phyloP scores from a whole-genome alignment of 2,329 filamentous ascomycete species.

The Colletotrichum tamarilloi region DNA sequence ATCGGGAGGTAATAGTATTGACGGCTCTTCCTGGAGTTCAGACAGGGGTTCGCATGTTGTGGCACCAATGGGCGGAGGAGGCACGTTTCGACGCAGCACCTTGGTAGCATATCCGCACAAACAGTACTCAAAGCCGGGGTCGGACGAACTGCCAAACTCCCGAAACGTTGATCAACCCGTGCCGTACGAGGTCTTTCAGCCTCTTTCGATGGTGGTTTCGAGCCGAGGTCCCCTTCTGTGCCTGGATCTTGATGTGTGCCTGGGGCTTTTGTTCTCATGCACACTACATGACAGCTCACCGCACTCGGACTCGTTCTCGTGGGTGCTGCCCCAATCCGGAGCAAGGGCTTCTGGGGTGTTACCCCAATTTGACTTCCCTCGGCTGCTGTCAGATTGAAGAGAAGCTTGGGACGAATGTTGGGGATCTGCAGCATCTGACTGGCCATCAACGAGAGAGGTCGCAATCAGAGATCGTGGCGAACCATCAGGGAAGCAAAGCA shows the following conservation, averaged over 20 bases:
- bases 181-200: background rate
- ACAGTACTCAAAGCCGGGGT: background rate
- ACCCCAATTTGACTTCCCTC: slow-evolving; percentile 6
- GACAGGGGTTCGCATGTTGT: slow-evolving; percentile 27
- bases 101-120: background rate
- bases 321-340: slow-evolving; percentile 5
- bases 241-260: background rate
- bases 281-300: background rate
- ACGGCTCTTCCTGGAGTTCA: slow-evolving; percentile 8
- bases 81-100: background rate
- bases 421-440: slow-evolving; percentile 5
- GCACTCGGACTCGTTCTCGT: slow-evolving; percentile 35
- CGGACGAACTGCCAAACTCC: slow-evolving; percentile 28
- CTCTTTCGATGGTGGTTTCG: background rate
- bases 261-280: background rate
- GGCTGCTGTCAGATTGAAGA: slow-evolving; percentile 10
- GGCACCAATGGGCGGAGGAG: background rate
- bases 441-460: background rate
- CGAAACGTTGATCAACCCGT: slow-evolving; percentile 7
- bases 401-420: background rate
- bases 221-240: slow-evolving; percentile 21
- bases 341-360: background rate
- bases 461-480: slow-evolving; percentile 4
- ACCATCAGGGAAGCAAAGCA: background rate
- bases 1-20: background rate